A percentile compares a stretch with the other conserved stretches of the same genome.
These are phyloP conservation scores for Chrysosporium queenslandicum DNA, from an alignment of 2,329 filamentous ascomycete species.

Conservation along the genomic window DNA sequence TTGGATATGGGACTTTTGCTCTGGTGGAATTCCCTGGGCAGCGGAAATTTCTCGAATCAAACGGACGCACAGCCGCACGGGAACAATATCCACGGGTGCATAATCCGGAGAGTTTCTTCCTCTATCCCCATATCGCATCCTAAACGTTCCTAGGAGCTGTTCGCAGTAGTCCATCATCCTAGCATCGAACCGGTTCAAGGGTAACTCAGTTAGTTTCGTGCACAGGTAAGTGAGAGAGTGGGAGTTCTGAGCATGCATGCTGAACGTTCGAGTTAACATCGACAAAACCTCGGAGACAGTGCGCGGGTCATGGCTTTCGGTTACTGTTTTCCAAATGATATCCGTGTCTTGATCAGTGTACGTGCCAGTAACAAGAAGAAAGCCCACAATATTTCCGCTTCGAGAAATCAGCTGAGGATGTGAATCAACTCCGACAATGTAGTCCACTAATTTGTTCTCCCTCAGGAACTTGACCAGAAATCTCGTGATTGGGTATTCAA, in stretches of 20 bases:
- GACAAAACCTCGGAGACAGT: slow-evolving; percentile 69
- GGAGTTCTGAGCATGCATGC: slow-evolving; percentile 34
- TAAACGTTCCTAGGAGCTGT: slow-evolving; percentile 43
- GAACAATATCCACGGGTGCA: slow-evolving; percentile 32
- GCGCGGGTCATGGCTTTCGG: slow-evolving; percentile 69
- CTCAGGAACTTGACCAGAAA: slow-evolving; percentile 62
- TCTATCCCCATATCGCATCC: slow-evolving; percentile 35
- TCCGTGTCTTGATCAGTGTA: slow-evolving; percentile 66
- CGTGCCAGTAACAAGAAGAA: slow-evolving; percentile 67
- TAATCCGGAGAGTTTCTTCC: slow-evolving; percentile 18
- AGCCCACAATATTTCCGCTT: slow-evolving; percentile 74
- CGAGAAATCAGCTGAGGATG: slow-evolving; percentile 81
- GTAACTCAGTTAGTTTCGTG: slow-evolving; percentile 56
- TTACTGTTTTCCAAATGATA: slow-evolving; percentile 72
- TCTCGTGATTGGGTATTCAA: slow-evolving; percentile 48
- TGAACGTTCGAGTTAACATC: slow-evolving; percentile 49
- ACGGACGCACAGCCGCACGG: slow-evolving; percentile 51
- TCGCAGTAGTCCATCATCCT: slow-evolving; percentile 55
- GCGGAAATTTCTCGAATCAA: slow-evolving; percentile 62
- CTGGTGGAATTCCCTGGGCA: slow-evolving; percentile 43
- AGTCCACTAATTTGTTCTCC: slow-evolving; percentile 63
- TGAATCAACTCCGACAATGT: slow-evolving; percentile 80
- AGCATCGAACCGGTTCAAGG: slow-evolving; percentile 52
- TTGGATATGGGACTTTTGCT: slow-evolving; percentile 54
- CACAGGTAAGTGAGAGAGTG: slow-evolving; percentile 55